A percentile compares a stretch with the other conserved stretches of the same genome.
These are phyloP conservation scores for Pseudopithomyces maydicus DNA, from an alignment of 2,329 filamentous ascomycete species.

Conservation along the genomic window DNA sequence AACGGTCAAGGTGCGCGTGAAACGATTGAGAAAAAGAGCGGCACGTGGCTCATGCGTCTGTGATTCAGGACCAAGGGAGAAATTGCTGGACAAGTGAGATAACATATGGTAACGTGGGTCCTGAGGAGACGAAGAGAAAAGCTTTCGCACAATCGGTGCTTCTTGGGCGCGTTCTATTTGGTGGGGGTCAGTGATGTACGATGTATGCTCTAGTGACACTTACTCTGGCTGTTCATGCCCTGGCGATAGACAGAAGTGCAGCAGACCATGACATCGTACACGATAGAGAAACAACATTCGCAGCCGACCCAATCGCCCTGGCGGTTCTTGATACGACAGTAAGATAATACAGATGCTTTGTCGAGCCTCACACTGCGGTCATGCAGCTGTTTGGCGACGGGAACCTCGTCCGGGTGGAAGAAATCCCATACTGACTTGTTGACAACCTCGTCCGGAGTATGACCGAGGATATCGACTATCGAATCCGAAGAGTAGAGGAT, in stretches of 20 bases:
- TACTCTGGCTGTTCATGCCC: constrained; percentile 74
- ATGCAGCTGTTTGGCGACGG: constrained; percentile 74
- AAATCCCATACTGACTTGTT: constrained; percentile 82
- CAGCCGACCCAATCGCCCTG: constrained; percentile 76
- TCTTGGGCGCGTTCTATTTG: constrained; percentile 75
- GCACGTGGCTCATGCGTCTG: constrained; percentile 77
- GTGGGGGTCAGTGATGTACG: not conserved
- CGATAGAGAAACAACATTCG: constrained; percentile 88
- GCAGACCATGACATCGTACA: constrained; percentile 85
- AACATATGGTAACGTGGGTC: constrained; percentile 91
- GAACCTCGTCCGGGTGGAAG: constrained; percentile 81
- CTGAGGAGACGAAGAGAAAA: constrained; percentile 80
- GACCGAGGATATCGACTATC: constrained; percentile 81
- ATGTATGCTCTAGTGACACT: constrained; percentile 42
- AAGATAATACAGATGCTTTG: constrained; percentile 83
- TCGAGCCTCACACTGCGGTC: constrained; percentile 75
- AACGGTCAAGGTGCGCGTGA: constrained; percentile 79
- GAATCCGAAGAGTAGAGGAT: constrained; percentile 86
- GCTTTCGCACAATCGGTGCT: constrained; percentile 75
- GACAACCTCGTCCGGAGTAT: constrained; percentile 74
- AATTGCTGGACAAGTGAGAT: constrained; percentile 82
- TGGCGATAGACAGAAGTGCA: constrained; percentile 78
- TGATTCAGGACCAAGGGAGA: constrained; percentile 60
- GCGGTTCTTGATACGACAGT: constrained; percentile 72
- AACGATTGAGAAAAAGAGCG: constrained; percentile 83